Conservation (phyloP, 306 rosid species). For the Dryas alaskensis region DNA sequence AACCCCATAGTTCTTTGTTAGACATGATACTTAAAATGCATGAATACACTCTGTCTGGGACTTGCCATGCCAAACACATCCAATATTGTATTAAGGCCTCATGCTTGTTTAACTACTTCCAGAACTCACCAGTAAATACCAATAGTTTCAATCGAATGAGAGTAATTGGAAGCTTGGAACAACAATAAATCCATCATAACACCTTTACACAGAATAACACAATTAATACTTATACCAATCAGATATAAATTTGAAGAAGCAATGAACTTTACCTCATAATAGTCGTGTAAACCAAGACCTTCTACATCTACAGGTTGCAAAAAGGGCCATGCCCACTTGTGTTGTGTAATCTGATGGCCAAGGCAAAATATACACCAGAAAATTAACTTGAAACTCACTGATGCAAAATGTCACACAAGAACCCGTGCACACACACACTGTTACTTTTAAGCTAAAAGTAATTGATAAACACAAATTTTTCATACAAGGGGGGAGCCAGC, state of each 20-base stretch:
- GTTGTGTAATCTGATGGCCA: conserved; percentile 72
- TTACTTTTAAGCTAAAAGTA: not conserved
- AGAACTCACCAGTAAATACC: conserved; percentile 1
- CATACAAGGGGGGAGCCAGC: not conserved
- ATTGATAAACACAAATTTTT: not conserved
- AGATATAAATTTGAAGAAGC: conserved; percentile 7
- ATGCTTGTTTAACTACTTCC: not conserved
- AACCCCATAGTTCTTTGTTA: not conserved
- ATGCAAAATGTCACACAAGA: not conserved
- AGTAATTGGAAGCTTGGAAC: not conserved
- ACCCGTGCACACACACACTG: not conserved
- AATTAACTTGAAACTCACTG: not conserved
- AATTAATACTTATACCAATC: not conserved
- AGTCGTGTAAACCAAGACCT: conserved; percentile 85
- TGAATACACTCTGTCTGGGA: not conserved
- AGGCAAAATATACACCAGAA: conserved; percentile 25
- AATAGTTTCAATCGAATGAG: not conserved
- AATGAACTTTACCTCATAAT: conserved; percentile 61
- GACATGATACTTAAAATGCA: not conserved
- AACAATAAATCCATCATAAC: not conserved
- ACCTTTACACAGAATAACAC: not conserved
- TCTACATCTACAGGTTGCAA: conserved; percentile 94
- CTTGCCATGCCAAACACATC: not conserved
- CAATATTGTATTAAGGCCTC: not conserved
- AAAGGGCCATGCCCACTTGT: conserved; percentile 92